Evolutionary conservation across 345 rosid species (phyloP).

Genomic region (Populus simonii): DNA sequence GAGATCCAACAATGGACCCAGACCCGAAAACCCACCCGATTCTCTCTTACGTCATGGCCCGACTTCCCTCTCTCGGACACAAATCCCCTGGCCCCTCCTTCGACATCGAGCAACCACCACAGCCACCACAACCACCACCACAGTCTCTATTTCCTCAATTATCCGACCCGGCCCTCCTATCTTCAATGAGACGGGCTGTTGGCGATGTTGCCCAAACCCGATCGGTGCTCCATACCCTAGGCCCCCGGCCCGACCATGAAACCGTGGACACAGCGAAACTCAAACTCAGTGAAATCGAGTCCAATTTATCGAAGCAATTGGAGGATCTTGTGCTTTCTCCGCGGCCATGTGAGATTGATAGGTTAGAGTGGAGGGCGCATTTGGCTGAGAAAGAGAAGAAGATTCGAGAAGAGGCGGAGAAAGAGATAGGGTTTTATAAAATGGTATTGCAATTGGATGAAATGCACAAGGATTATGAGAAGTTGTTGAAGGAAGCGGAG

Average conservation of each 20-base stretch:
- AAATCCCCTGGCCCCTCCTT: constrained; percentile 32
- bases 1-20: constrained; percentile 52
- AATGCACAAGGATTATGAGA: constrained; percentile 73
- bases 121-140: constrained; percentile 20
- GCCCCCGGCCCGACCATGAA: constrained; percentile 93
- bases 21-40: constrained; percentile 64
- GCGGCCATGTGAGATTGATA: constrained; percentile 49
- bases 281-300: constrained; percentile 57
- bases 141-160: constrained; percentile 58
- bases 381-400: constrained; percentile 57
- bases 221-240: constrained; percentile 69
- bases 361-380: constrained; percentile 49
- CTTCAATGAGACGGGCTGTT: constrained; percentile 71
- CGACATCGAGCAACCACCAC: constrained; percentile 35
- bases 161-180: constrained; percentile 57
- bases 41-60: constrained; percentile 80
- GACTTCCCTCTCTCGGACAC: constrained; percentile 61
- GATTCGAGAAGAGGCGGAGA: constrained; percentile 52
- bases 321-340: constrained; percentile 70
- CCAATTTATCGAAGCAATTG: constrained; percentile 53
- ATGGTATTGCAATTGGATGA: constrained; percentile 68
- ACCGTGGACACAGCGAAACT: constrained; percentile 68
- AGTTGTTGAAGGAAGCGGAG: constrained; percentile 79
- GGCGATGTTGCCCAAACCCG: constrained; percentile 79
- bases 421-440: constrained; percentile 46